Conservation (phyloP, 495 filamentous ascomycete genomes). For the Pyrenopolyporus hunteri region DNA sequence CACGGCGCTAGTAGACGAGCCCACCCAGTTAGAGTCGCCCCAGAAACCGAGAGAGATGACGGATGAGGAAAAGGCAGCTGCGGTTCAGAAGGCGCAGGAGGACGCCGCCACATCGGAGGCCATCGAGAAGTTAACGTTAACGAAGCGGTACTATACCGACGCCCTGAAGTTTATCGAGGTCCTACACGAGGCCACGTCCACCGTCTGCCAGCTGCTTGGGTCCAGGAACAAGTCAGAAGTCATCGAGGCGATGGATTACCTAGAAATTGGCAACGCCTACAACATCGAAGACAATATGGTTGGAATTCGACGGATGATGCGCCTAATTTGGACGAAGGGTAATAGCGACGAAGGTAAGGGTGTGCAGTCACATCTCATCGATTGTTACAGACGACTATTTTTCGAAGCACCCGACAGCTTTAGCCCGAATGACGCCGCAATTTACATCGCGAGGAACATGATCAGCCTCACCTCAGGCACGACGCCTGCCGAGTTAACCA, state of each 20-base stretch:
- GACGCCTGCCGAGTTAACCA: conserved; percentile 92
- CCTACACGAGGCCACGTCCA: conserved; percentile 77
- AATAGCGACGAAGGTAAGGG: conserved; percentile 99
- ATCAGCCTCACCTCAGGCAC: conserved; percentile 96
- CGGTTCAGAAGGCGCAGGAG: conserved; percentile 72
- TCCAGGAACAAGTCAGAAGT: conserved; percentile 97
- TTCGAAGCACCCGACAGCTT: conserved; percentile 92
- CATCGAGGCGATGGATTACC: conserved; percentile 99
- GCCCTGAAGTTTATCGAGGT: conserved; percentile 94
- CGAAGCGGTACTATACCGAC: conserved; percentile 86
- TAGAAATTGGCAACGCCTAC: conserved; percentile 92
- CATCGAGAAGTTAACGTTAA: conserved; percentile 83
- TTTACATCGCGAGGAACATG: conserved; percentile 97
- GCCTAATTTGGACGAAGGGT: conserved; percentile 98
- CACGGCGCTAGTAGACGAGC: conserved; percentile 82
- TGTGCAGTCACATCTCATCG: conserved; percentile 94
- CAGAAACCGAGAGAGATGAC: conserved; percentile 61
- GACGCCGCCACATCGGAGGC: conserved; percentile 72
- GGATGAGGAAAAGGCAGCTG: conserved; percentile 60
- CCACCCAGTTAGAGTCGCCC: conserved; percentile 76
- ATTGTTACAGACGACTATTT: conserved; percentile 94
- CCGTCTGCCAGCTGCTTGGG: conserved; percentile 83
- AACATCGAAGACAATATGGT: conserved; percentile 88
- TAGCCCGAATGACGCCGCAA: conserved; percentile 86
- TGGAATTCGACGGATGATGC: conserved; percentile 92